These are phyloP conservation scores for Ceratocystis cubensis DNA, from an alignment of 2,329 filamentous ascomycete genomes.

Conservation along the genomic window DNA sequence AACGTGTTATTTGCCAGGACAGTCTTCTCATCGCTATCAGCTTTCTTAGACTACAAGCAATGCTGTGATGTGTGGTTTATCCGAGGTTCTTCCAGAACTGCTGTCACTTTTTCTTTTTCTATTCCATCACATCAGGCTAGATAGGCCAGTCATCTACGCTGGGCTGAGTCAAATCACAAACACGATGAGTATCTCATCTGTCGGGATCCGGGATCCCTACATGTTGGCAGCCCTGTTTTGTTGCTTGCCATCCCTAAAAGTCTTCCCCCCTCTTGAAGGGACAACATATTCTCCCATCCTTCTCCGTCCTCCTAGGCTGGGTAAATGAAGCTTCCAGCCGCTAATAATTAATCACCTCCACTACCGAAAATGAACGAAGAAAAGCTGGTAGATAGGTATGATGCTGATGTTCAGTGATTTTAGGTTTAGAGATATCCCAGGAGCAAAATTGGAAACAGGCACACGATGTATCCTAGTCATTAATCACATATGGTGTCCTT, in stretches of 20 bases:
- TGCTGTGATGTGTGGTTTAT: background rate
- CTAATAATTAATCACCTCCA: background rate
- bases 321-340: background rate
- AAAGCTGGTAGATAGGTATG: background rate
- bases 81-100: background rate
- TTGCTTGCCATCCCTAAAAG: background rate
- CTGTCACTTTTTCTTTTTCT: background rate
- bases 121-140: background rate
- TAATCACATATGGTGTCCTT: background rate
- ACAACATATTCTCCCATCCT: background rate
- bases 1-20: too few relatives aligned
- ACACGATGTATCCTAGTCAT: background rate
- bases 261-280: background rate
- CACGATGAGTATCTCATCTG: background rate
- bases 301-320: background rate
- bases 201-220: slow-evolving; percentile 4
- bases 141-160: background rate
- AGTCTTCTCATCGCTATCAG: too few relatives aligned
- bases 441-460: background rate
- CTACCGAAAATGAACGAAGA: background rate
- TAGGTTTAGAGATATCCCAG: too few relatives aligned
- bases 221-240: background rate
- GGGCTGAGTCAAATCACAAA: slow-evolving; percentile 4
- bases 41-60: too few relatives aligned
- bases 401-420: background rate